phyloP scores from a whole-genome alignment of 1,284 basidiomycete species.

The Waitea zeae region DNA sequence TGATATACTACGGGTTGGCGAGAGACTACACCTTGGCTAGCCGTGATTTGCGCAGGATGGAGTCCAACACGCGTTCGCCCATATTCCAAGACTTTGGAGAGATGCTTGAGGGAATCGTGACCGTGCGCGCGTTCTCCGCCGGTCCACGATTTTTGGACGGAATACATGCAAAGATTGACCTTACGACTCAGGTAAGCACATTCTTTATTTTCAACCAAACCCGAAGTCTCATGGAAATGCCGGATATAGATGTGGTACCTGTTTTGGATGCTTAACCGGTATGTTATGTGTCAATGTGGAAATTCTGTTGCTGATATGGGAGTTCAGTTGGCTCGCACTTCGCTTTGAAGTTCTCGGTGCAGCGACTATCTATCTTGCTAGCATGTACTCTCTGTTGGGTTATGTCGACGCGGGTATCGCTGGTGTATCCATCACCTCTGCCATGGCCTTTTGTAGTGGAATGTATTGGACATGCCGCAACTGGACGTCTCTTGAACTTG shows the following conservation, averaged over 20 bases:
- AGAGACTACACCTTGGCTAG: constrained; percentile 62
- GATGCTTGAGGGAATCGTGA: constrained; percentile 61
- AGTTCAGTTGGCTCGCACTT: constrained; percentile 60
- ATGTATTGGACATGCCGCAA: constrained; percentile 60
- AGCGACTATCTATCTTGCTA: constrained; percentile 45
- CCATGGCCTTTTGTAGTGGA: constrained; percentile 36
- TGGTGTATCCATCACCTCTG: constrained; percentile 73
- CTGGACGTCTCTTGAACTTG: constrained; percentile 40
- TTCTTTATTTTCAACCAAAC: too few species aligned
- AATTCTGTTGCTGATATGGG: too few species aligned
- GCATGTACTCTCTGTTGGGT: constrained; percentile 56
- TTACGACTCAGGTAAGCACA: constrained; percentile 49
- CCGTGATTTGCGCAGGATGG: constrained; percentile 64
- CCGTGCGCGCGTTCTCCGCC: constrained; percentile 81
- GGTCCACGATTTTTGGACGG: constrained; percentile 66
- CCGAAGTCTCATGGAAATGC: too few species aligned
- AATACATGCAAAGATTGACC: constrained; percentile 48
- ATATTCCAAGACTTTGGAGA: constrained; percentile 72
- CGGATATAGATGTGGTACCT: constrained; percentile 50
- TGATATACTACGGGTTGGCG: constrained; percentile 42
- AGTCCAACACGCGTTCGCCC: constrained; percentile 53
- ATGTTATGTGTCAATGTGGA: too few species aligned
- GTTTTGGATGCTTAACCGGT: constrained; percentile 69
- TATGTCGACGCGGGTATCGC: constrained; percentile 59
- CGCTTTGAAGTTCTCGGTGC: constrained; percentile 67